Evolutionary conservation across 2,329 filamentous ascomycete genomes (phyloP).

Genomic region (Aureobasidium lini): DNA sequence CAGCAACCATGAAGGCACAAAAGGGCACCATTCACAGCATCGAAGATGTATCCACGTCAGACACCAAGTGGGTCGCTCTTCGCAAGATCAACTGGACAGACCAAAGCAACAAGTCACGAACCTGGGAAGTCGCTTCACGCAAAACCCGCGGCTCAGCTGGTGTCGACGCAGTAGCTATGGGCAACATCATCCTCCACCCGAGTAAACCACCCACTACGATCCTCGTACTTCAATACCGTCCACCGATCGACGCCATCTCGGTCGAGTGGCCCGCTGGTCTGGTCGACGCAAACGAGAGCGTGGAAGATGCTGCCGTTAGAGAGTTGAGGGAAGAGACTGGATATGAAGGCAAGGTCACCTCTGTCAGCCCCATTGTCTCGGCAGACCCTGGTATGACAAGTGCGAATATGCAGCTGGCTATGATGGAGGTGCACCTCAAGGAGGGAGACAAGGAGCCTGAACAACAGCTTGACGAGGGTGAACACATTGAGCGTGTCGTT

Average conservation of each 20-base stretch:
- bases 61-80: conserved; percentile 13
- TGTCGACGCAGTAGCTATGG: conserved; percentile 53
- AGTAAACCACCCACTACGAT: conserved; percentile 42
- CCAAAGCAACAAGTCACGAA: conserved; percentile 37
- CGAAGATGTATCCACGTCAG: conserved; percentile 3
- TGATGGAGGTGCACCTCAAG: conserved; percentile 50
- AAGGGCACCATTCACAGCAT: conserved; percentile 10
- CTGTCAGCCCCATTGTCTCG: conserved; percentile 53
- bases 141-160: conserved; percentile 50
- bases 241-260: conserved; percentile 49
- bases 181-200: conserved; percentile 45
- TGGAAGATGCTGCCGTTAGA: conserved; percentile 48
- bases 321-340: conserved; percentile 57
- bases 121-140: conserved; percentile 44
- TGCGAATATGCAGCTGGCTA: conserved; percentile 39
- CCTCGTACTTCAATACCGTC: conserved; percentile 53
- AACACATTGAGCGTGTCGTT: conserved; percentile 52
- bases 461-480: conserved; percentile 53
- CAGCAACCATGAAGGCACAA: conserved; percentile 5
- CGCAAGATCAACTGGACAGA: conserved; percentile 11
- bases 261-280: conserved; percentile 55
- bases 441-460: conserved; percentile 46
- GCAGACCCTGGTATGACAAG: conserved; percentile 47
- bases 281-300: conserved; percentile 49
- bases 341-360: conserved; percentile 47